phyloP scores from a whole-genome alignment of 805 yeast genomes.

The Starmerella khaoyaiensis region DNA sequence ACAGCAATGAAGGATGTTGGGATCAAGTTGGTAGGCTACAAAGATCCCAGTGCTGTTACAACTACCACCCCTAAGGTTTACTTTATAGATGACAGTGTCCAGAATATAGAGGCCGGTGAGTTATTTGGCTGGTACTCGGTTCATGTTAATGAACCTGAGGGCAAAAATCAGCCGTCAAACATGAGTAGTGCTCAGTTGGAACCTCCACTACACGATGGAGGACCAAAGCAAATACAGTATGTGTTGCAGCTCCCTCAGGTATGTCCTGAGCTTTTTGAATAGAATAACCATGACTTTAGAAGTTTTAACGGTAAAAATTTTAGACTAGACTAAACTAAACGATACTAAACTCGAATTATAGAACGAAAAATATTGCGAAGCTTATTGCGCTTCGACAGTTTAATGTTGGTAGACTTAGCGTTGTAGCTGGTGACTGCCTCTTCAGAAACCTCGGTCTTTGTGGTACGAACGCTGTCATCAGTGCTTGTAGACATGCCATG shows the following conservation, averaged over 20 bases:
- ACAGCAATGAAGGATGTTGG: slow-evolving; percentile 48
- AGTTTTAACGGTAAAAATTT: too few relatives aligned
- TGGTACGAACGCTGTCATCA: too few relatives aligned
- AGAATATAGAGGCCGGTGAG: slow-evolving; percentile 64
- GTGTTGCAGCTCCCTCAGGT: slow-evolving; percentile 43
- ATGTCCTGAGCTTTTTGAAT: slow-evolving; percentile 39
- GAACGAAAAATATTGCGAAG: too few relatives aligned
- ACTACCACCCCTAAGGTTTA: slow-evolving; percentile 36
- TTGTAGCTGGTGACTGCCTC: too few relatives aligned
- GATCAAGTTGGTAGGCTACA: slow-evolving; percentile 27
- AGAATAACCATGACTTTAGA: too few relatives aligned
- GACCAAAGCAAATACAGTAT: slow-evolving; percentile 42
- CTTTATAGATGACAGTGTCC: slow-evolving; percentile 78
- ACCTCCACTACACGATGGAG: slow-evolving; percentile 25
- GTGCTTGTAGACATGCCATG: too few relatives aligned
- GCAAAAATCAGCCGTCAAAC: slow-evolving; percentile 33
- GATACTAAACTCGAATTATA: too few relatives aligned
- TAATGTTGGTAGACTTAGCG: too few relatives aligned
- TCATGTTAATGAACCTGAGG: slow-evolving; percentile 60
- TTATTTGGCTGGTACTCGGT: slow-evolving; percentile 59
- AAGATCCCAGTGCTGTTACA: slow-evolving; percentile 1
- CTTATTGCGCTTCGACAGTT: too few relatives aligned
- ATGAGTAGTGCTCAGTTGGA: slow-evolving; percentile 48
- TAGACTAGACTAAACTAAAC: too few relatives aligned
- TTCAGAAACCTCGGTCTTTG: too few relatives aligned